phyloP scores from a whole-genome alignment of 225 moss, liverwort and hornwort genomes.

The Thuidium tamariscinum region DNA sequence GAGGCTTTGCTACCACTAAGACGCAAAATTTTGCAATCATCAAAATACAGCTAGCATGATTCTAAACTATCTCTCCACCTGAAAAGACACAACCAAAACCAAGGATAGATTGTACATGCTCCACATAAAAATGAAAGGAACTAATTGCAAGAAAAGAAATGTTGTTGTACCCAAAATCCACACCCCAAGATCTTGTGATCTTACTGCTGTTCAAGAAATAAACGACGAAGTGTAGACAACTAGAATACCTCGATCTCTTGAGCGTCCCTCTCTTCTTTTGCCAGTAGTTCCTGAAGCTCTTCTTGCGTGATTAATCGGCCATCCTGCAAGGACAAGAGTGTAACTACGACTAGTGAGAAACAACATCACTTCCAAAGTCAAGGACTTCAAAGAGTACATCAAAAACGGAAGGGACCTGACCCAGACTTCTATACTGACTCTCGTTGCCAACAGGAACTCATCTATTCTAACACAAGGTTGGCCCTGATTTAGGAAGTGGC shows the following conservation, averaged over 20 bases:
- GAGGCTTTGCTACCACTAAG: not conserved
- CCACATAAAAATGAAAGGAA: not conserved
- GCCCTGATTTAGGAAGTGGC: not conserved
- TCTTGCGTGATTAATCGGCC: slow-evolving; percentile 61
- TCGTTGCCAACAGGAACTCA: not conserved
- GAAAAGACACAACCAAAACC: not conserved
- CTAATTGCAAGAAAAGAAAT: not conserved
- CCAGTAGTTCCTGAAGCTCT: slow-evolving; percentile 50
- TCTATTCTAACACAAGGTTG: not conserved
- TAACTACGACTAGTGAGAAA: not conserved
- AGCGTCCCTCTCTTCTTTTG: slow-evolving; percentile 64
- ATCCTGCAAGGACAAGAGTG: slow-evolving; percentile 33
- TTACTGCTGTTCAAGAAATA: not conserved
- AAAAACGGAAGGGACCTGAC: not conserved
- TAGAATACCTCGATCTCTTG: slow-evolving; percentile 64
- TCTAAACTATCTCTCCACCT: not conserved
- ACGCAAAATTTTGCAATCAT: not conserved
- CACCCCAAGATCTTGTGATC: not conserved
- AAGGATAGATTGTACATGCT: not conserved
- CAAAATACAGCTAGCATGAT: not conserved
- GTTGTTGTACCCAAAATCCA: not conserved
- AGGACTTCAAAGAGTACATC: not conserved
- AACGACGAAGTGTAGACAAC: not conserved
- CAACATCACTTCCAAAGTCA: not conserved
- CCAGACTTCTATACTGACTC: not conserved